A percentile compares a stretch with the other conserved stretches of the same genome.
These are phyloP conservation scores for Termitomyces sp. DNA, from an alignment of 768 basidiomycete genomes.

Conservation along the genomic window DNA sequence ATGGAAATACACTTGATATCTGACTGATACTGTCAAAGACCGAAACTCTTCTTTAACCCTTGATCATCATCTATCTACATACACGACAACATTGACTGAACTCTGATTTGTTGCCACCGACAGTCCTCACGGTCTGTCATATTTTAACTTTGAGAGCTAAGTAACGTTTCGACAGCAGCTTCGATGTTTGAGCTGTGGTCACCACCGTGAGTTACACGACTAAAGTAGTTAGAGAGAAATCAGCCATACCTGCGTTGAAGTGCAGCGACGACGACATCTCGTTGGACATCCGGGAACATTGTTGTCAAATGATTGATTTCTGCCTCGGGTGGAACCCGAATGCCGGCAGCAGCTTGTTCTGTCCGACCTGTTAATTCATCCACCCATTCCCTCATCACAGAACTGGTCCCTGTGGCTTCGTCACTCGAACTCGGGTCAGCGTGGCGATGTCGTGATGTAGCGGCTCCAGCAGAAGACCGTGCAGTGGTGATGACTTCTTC, in stretches of 20 bases:
- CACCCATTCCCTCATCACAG: conserved; percentile 77
- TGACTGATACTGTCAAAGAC: conserved; percentile 19
- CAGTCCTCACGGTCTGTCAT: conserved; percentile 2
- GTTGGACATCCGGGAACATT: conserved; percentile 82
- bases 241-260: conserved; percentile 70
- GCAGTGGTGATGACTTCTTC: conserved; percentile 69
- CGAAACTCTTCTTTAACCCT: conserved; percentile 13
- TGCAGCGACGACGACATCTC: conserved; percentile 71
- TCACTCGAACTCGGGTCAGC: conserved; percentile 18
- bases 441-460: conserved; percentile 18
- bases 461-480: conserved; percentile 26
- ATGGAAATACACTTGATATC: conserved; percentile 11
- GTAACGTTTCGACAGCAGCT: conserved; percentile 75
- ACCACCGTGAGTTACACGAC: neutral
- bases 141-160: conserved; percentile 44
- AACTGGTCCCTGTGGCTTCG: conserved; percentile 28
- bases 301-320: conserved; percentile 71
- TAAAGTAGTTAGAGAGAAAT: conserved; percentile 9
- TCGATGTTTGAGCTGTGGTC: conserved; percentile 66
- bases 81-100: conserved; percentile 14
- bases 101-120: conserved; percentile 1
- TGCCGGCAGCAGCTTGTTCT: conserved; percentile 48
- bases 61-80: conserved; percentile 12
- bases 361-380: conserved; percentile 70
- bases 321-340: conserved; percentile 68